These are phyloP conservation scores for Zymoseptoria brevis DNA, from an alignment of 2,329 filamentous ascomycete genomes.

Conservation along the genomic window DNA sequence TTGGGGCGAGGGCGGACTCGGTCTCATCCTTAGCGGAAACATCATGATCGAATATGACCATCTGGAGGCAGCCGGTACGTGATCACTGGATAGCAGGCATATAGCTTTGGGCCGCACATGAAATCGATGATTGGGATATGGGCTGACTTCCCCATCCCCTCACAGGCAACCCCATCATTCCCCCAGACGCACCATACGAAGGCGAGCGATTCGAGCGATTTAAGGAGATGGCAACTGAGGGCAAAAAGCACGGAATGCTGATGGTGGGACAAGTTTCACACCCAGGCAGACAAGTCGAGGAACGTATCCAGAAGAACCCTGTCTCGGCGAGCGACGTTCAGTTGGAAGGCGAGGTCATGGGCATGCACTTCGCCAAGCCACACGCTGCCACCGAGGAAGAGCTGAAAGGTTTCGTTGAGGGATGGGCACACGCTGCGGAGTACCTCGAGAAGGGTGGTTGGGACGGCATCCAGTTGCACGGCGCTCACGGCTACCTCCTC, in stretches of 20 bases:
- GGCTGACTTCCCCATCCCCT: conserved; percentile 21
- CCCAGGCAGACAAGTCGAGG: conserved; percentile 50
- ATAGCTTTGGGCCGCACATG: no score
- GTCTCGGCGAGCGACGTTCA: conserved; percentile 46
- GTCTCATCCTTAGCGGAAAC: conserved; percentile 55
- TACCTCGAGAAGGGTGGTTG: conserved; percentile 56
- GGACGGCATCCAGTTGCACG: conserved; percentile 43
- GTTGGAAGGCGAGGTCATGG: conserved; percentile 37
- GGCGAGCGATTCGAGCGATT: conserved; percentile 55
- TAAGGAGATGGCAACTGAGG: conserved; percentile 46
- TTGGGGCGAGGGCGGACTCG: conserved; percentile 53
- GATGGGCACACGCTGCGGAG: conserved; percentile 54
- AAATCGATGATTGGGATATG: background rate
- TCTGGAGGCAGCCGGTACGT: conserved; percentile 3
- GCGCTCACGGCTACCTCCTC: conserved; percentile 39
- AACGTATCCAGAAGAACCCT: conserved; percentile 41
- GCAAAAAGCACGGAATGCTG: conserved; percentile 51
- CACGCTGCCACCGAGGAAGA: conserved; percentile 47
- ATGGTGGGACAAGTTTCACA: conserved; percentile 56
- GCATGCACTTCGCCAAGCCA: conserved; percentile 47
- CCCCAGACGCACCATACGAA: conserved; percentile 41
- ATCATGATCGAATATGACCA: conserved; percentile 56
- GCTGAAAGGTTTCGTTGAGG: conserved; percentile 50
- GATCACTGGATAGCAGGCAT: no score
- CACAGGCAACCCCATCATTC: conserved; percentile 52